Base-by-base conservation (phyloP, 2,329 filamentous ascomycete species). In the Microdochium bolleyi region DNA sequence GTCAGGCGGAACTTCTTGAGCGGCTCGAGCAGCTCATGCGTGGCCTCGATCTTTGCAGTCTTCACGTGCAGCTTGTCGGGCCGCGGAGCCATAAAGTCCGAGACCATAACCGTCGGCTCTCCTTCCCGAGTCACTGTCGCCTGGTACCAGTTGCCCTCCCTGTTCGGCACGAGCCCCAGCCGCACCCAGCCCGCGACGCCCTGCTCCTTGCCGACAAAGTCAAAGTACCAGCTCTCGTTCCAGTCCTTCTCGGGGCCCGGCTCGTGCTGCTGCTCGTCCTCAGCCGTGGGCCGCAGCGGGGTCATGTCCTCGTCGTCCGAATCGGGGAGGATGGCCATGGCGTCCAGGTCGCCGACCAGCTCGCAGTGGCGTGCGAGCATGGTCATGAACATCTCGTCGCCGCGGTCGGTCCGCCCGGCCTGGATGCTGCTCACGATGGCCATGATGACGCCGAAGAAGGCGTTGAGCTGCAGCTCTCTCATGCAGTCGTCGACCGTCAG, bases 11-110 rank as follows among this genome's bases (percentile, higher is more conserved):
- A 38, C 41, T 52, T 27, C n/a, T 56, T 50, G 4, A 55, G 54
- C 16, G 56, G 25, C 25, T 55, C 52, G 24, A 55, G 34, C 3
- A 50, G 19, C 9, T 50, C 34, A 24, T 56, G 56, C 21, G 49
- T 34, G 14, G 48, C 48, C 24, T 49, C 48, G 8, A 30, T 21
- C 3, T 14, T 19, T n/a, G 10, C 48, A 16, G 24, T 49, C n/a
- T 30, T 19, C 8, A 49, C 8, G 8, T 49, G 24, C 5, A 49
- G 48, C 13, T 19, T 25, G 24, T 30, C 48, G 8, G 24, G 48
- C 22, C 4, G 24, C 8, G 48, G 24, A 7, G 24, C 48, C 14
- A 5, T 22, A 30, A 27, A 25, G 19, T 25, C 48, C n/a, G 48
- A 49, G 9, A 49, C 24, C 8, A 49, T 19, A 9, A 30, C 19